These are phyloP conservation scores for Coprinopsis strossmayeri DNA, from an alignment of 768 basidiomycete species.

Conservation along the genomic window DNA sequence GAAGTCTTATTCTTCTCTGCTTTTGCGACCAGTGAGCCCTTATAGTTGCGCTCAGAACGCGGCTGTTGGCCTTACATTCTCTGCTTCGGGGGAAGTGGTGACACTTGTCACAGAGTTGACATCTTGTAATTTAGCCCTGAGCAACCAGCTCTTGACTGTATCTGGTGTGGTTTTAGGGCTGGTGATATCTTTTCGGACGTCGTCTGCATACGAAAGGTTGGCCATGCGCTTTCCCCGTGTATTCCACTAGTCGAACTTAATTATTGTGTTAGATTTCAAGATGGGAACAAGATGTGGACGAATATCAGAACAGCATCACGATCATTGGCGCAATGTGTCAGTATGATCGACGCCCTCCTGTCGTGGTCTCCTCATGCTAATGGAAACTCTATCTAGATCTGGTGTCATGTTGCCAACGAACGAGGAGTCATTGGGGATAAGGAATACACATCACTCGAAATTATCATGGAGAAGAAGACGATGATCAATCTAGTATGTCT, in stretches of 20 bases:
- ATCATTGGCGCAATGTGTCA: constrained; percentile 44
- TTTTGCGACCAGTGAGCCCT: constrained; percentile 38
- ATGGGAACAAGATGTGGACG: constrained; percentile 56
- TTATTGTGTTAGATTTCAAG: background rate
- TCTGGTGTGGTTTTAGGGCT: constrained; percentile 68
- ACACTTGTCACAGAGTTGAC: constrained; percentile 39
- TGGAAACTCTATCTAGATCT: constrained; percentile 26
- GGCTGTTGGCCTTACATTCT: background rate
- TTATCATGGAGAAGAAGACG: constrained; percentile 61
- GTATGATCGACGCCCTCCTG: constrained; percentile 12
- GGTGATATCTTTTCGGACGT: constrained; percentile 45
- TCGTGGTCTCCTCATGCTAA: background rate
- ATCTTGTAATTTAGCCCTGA: constrained; percentile 32
- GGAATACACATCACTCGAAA: constrained; percentile 24
- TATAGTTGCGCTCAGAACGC: background rate
- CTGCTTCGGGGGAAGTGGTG: constrained; percentile 32
- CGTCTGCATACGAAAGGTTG: constrained; percentile 46
- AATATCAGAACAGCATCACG: constrained; percentile 46
- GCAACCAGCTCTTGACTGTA: constrained; percentile 52
- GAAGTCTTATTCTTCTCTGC: constrained; percentile 46
- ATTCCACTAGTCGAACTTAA: background rate
- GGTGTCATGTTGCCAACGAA: constrained; percentile 43
- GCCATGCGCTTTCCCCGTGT: background rate
- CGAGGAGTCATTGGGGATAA: constrained; percentile 18
- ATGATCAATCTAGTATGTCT: constrained; percentile 50